Conservation (phyloP, 2,329 filamentous ascomycete genomes). For the Endothia cerciana region DNA sequence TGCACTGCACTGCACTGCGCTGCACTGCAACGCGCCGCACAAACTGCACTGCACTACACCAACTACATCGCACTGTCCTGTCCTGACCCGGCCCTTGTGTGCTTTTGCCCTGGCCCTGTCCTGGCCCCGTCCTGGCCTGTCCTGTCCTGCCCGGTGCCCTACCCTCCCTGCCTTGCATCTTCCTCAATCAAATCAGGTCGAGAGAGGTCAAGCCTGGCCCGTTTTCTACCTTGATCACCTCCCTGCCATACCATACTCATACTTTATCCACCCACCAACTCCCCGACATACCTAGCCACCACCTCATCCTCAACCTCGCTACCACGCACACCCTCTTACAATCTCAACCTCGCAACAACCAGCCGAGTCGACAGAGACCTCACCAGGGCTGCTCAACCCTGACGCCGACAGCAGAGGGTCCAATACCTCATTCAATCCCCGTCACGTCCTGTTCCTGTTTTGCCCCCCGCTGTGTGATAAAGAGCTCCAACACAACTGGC, state of each 20-base stretch:
- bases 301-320: conserved; percentile 10
- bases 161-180: neutral
- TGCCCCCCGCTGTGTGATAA: neutral
- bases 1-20: neutral
- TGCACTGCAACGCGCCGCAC: too few species aligned
- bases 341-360: neutral
- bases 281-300: conserved; percentile 13
- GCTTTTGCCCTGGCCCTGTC: too few species aligned
- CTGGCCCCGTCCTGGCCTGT: neutral
- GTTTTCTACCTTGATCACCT: conserved; percentile 9
- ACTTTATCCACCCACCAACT: conserved; percentile 8
- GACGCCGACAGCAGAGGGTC: conserved; percentile 13
- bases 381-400: neutral
- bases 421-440: conserved; percentile 11
- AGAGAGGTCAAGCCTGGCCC: conserved; percentile 5
- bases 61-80: neutral
- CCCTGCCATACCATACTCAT: conserved; percentile 8
- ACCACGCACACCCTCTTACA: neutral
- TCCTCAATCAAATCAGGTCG: conserved; percentile 6
- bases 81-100: neutral
- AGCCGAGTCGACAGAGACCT: neutral
- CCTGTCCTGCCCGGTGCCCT: conserved; percentile 3
- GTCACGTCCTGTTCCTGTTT: conserved; percentile 2
- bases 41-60: too few species aligned
- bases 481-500: neutral